These are phyloP conservation scores for Phytophthora hybrid DNA, from an alignment of 352 stramenopile species.

Conservation along the genomic window DNA sequence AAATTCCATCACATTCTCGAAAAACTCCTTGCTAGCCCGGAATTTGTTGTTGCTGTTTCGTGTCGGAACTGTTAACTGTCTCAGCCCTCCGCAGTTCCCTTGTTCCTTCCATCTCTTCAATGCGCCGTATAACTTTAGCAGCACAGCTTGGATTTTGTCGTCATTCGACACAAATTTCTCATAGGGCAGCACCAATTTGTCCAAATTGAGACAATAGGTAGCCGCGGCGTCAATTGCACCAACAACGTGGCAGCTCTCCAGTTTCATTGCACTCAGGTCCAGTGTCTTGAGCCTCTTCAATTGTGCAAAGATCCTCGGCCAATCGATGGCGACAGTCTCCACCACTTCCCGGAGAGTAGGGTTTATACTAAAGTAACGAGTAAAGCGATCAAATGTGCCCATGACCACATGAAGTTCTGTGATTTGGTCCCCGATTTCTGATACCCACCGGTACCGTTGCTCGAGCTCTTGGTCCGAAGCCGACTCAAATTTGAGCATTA, in stretches of 20 bases:
- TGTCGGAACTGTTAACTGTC: conserved; percentile 32
- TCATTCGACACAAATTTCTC: neutral
- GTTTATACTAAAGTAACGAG: conserved; percentile 8
- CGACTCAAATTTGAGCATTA: conserved; percentile 33
- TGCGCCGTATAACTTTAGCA: conserved; percentile 32
- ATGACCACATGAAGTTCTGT: conserved; percentile 38
- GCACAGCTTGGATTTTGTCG: conserved; percentile 5
- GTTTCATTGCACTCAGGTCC: conserved; percentile 27
- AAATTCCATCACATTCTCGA: conserved; percentile 36
- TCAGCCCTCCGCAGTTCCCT: conserved; percentile 28
- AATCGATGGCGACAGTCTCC: conserved; percentile 23
- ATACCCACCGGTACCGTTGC: conserved; percentile 4
- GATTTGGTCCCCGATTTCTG: conserved; percentile 21
- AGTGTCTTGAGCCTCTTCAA: conserved; percentile 25
- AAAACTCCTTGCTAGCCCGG: conserved; percentile 27
- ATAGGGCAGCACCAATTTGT: conserved; percentile 29
- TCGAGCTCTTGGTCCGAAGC: conserved; percentile 28
- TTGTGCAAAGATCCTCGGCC: conserved; percentile 17
- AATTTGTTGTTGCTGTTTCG: conserved; percentile 12
- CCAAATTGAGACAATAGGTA: conserved; percentile 29
- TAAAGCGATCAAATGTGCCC: conserved; percentile 25
- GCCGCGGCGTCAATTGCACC: conserved; percentile 21
- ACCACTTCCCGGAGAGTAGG: conserved; percentile 11
- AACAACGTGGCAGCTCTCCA: conserved; percentile 28
- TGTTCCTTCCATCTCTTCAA: conserved; percentile 29